Percentiles rank a stretch among this genome's conserved stretches.
Evolutionary conservation across 305 asterid genomes (phyloP).

Genomic region (Solanum hybrid): DNA sequence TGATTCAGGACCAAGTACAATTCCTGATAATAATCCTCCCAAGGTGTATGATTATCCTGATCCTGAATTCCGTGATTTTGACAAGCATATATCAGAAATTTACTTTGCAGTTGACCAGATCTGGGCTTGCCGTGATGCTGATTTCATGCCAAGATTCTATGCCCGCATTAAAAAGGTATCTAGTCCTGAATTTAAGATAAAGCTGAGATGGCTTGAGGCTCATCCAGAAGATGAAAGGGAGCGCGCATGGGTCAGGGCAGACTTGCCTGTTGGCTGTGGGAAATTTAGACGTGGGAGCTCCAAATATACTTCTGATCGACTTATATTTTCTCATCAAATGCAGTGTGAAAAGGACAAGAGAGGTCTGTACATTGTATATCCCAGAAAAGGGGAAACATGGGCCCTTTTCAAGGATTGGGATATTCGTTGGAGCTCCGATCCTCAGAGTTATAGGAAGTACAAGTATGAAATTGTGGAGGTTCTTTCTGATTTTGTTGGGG

Average conservation of each 20-base stretch:
- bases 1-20: slow-evolving; percentile 9
- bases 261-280: slow-evolving; percentile 69
- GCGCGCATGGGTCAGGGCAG: slow-evolving; percentile 33
- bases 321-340: slow-evolving; percentile 56
- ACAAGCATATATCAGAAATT: slow-evolving; percentile 28
- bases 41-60: slow-evolving; percentile 28
- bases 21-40: not conserved
- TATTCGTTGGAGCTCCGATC: not conserved
- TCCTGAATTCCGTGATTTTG: slow-evolving; percentile 64
- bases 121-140: slow-evolving; percentile 77
- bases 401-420: not conserved
- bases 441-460: slow-evolving; percentile 22
- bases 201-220: slow-evolving; percentile 63
- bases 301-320: slow-evolving; percentile 9
- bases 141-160: slow-evolving; percentile 73
- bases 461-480: slow-evolving; percentile 67
- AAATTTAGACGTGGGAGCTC: slow-evolving; percentile 25
- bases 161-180: slow-evolving; percentile 43
- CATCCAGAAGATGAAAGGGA: slow-evolving; percentile 30
- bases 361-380: slow-evolving; percentile 34
- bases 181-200: slow-evolving; percentile 35
- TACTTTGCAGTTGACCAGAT: slow-evolving; percentile 42
- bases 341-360: slow-evolving; percentile 30
- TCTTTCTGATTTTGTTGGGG: slow-evolving; percentile 36
- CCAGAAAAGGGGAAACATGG: slow-evolving; percentile 40